Percentiles rank a stretch among this genome's conserved stretches.
These are phyloP conservation scores for Sphaerostilbella broomeana DNA, from an alignment of 2,329 filamentous ascomycete species.

Conservation along the genomic window DNA sequence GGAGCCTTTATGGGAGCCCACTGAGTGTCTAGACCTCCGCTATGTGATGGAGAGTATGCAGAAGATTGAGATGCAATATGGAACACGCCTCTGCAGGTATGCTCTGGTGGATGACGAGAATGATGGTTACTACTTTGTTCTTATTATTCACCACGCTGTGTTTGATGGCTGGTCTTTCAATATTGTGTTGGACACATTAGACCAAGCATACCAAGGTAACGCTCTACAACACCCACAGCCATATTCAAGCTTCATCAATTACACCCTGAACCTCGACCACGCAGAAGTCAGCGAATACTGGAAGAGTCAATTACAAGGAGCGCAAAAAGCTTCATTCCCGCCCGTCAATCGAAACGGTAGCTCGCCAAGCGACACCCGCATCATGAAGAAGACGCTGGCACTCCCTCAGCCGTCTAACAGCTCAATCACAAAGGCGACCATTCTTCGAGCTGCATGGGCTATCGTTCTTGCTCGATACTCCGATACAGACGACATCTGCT, in stretches of 20 bases:
- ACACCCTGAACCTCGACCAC: not conserved
- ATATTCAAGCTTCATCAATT: constrained; percentile 27
- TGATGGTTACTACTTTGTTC: not conserved
- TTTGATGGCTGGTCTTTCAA: constrained; percentile 3
- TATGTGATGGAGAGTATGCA: too few relatives aligned
- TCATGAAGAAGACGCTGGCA: not conserved
- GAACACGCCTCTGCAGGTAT: not conserved
- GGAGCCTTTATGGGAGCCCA: not conserved
- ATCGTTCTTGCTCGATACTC: constrained; percentile 10
- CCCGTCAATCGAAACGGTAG: not conserved
- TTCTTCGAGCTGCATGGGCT: constrained; percentile 12
- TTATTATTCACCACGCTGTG: not conserved
- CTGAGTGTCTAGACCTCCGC: too few relatives aligned
- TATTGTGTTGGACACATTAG: not conserved
- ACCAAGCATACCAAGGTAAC: not conserved
- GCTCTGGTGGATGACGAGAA: not conserved
- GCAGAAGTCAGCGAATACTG: constrained; percentile 5
- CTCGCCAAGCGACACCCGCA: not conserved
- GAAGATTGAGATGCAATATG: not conserved
- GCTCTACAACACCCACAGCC: constrained; percentile 18
- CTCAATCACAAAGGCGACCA: constrained; percentile 16
- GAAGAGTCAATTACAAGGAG: constrained; percentile 9
- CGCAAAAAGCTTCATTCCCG: constrained; percentile 12
- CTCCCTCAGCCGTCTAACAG: not conserved
- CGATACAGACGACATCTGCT: constrained; percentile 16